These are phyloP conservation scores for Trichoderma gamsii DNA, from an alignment of 495 filamentous ascomycete genomes.

Conservation along the genomic window DNA sequence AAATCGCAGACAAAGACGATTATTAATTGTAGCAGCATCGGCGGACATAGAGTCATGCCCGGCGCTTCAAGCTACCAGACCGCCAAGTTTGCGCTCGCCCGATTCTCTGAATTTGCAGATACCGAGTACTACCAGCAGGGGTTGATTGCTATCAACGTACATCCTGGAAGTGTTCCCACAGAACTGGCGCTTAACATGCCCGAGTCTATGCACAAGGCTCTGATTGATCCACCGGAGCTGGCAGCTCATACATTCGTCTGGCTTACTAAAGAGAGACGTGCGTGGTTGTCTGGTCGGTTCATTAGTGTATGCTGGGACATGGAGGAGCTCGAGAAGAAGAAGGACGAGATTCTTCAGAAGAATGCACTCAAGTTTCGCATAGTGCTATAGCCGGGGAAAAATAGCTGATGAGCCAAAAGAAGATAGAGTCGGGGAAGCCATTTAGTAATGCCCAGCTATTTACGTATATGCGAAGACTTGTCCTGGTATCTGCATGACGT, in stretches of 20 bases:
- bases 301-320: slow-evolving; percentile 42
- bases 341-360: slow-evolving; percentile 38
- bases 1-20: slow-evolving; percentile 31
- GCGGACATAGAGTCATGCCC: slow-evolving; percentile 23
- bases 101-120: slow-evolving; percentile 36
- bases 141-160: slow-evolving; percentile 32
- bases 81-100: slow-evolving; percentile 34
- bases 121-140: slow-evolving; percentile 37
- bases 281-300: slow-evolving; percentile 50
- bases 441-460: too few species aligned
- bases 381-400: background rate
- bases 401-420: background rate
- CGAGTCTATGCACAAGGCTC: slow-evolving; percentile 17
- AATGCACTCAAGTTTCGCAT: slow-evolving; percentile 37
- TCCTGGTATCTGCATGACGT: too few species aligned
- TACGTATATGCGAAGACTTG: too few species aligned
- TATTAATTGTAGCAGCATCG: slow-evolving; percentile 30
- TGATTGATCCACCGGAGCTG: slow-evolving; percentile 39
- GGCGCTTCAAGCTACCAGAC: slow-evolving; percentile 33
- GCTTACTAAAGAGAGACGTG: slow-evolving; percentile 38
- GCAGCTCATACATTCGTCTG: slow-evolving; percentile 42
- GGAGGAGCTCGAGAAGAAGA: slow-evolving; percentile 35
- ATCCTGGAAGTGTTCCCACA: slow-evolving; percentile 42
- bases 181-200: slow-evolving; percentile 28
- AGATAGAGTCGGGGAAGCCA: background rate